Percentiles rank a stretch among this genome's conserved stretches.
Evolutionary conservation across 2,329 filamentous ascomycete species (phyloP).

Genomic region (Thielaviopsis ethacetica): DNA sequence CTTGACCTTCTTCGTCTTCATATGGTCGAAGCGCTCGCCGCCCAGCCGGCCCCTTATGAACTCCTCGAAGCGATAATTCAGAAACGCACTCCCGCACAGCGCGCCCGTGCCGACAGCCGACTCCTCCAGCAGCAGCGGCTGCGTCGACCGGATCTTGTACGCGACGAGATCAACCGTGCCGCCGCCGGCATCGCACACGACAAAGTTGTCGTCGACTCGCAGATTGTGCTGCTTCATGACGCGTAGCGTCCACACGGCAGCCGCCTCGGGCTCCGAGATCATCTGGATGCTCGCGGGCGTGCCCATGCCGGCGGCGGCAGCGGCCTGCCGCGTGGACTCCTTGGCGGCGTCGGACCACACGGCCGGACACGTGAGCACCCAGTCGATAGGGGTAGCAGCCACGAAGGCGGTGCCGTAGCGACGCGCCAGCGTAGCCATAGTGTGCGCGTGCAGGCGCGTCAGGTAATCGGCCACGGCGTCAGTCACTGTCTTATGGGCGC

Average conservation of each 20-base stretch:
- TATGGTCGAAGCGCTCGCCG: slow-evolving; percentile 49
- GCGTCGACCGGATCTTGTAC: slow-evolving; percentile 61
- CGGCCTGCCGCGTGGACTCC: slow-evolving; percentile 63
- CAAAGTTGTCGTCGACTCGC: slow-evolving; percentile 49
- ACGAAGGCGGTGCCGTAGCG: slow-evolving; percentile 68
- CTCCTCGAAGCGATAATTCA: slow-evolving; percentile 70
- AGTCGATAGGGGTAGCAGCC: slow-evolving; percentile 58
- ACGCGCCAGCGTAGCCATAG: slow-evolving; percentile 58
- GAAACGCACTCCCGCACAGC: slow-evolving; percentile 60
- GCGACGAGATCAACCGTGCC: slow-evolving; percentile 61
- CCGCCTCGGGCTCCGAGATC: slow-evolving; percentile 68
- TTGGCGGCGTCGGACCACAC: slow-evolving; percentile 80
- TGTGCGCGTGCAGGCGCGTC: slow-evolving; percentile 59
- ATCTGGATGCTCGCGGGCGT: slow-evolving; percentile 53
- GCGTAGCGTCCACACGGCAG: slow-evolving; percentile 64
- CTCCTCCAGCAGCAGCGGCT: slow-evolving; percentile 58
- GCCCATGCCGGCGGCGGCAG: slow-evolving; percentile 62
- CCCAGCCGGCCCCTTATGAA: slow-evolving; percentile 55
- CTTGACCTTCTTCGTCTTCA: slow-evolving; percentile 62
- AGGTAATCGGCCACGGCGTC: slow-evolving; percentile 70
- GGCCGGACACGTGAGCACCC: slow-evolving; percentile 66
- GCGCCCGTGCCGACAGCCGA: slow-evolving; percentile 66
- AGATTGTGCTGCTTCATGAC: slow-evolving; percentile 62
- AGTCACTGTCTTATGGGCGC: slow-evolving; percentile 58
- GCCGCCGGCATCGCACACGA: slow-evolving; percentile 47